phyloP scores from a whole-genome alignment of 805 yeast species.

The Pichia heedii region DNA sequence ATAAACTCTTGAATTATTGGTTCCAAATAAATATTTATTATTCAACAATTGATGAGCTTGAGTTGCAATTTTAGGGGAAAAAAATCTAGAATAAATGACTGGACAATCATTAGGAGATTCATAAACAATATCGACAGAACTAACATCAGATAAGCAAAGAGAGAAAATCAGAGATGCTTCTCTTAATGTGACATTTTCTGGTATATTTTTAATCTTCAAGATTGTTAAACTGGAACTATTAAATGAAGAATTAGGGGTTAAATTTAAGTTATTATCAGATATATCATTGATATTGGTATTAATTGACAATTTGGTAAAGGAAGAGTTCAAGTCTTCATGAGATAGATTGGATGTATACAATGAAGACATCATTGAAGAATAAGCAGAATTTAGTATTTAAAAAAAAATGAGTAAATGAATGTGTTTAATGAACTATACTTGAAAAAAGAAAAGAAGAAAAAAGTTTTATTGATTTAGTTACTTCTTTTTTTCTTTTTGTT shows the following conservation, averaged over 20 bases:
- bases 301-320: constrained; percentile 10
- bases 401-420: neutral
- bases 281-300: neutral
- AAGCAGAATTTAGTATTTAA: too few species aligned
- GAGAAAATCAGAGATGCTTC: constrained; percentile 64
- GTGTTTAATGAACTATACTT: too few species aligned
- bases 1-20: constrained; percentile 32
- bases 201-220: constrained; percentile 46
- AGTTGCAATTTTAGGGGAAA: constrained; percentile 34
- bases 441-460: too few species aligned
- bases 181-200: constrained; percentile 52
- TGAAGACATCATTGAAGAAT: neutral
- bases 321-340: constrained; percentile 9
- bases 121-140: constrained; percentile 29
- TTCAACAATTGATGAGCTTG: constrained; percentile 34
- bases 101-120: constrained; percentile 22
- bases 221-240: constrained; percentile 4
- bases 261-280: neutral
- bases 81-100: constrained; percentile 37
- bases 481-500: too few species aligned
- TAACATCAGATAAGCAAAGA: constrained; percentile 51
- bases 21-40: constrained; percentile 41
- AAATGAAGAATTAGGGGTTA: constrained; percentile 4
- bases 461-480: too few species aligned
- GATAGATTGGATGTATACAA: constrained; percentile 6